These are phyloP conservation scores for Solanum peruvianum DNA, from an alignment of 257 asterid genomes.

Conservation along the genomic window DNA sequence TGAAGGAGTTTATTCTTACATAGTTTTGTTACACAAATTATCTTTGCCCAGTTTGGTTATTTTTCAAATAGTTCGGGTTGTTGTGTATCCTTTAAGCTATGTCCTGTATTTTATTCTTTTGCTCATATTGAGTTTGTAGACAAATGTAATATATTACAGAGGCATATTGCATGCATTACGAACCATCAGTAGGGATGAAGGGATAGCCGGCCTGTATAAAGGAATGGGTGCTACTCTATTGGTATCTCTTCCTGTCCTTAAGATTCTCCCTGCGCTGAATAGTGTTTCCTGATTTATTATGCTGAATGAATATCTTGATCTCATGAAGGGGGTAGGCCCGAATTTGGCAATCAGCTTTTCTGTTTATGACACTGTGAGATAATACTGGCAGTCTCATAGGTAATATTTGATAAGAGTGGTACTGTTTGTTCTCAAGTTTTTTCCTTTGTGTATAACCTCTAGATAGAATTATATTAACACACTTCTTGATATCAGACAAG, in stretches of 20 bases:
- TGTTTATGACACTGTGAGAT: constrained; percentile 62
- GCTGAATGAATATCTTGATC: constrained; percentile 9
- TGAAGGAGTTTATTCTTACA: background rate
- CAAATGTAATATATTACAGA: constrained; percentile 46
- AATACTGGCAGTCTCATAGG: constrained; percentile 63
- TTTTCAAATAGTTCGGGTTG: background rate
- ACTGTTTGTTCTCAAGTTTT: background rate
- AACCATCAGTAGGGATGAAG: constrained; percentile 75
- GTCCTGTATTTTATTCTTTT: background rate
- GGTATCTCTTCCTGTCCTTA: constrained; percentile 25
- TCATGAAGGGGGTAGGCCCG: constrained; percentile 73
- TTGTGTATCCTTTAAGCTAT: background rate
- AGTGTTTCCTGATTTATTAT: background rate
- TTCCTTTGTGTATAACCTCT: background rate
- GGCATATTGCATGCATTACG: constrained; percentile 65
- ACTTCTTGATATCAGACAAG: constrained; percentile 38
- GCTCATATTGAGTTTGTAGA: constrained; percentile 33
- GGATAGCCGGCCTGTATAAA: constrained; percentile 57
- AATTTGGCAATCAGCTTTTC: constrained; percentile 80
- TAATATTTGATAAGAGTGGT: constrained; percentile 6
- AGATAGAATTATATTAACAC: background rate
- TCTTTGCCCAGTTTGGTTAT: background rate
- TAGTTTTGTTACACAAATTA: background rate
- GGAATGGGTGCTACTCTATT: constrained; percentile 81
- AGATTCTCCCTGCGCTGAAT: background rate